These are phyloP conservation scores for Diaporthe citriasiana DNA, from an alignment of 2,329 filamentous ascomycete species.

Conservation along the genomic window DNA sequence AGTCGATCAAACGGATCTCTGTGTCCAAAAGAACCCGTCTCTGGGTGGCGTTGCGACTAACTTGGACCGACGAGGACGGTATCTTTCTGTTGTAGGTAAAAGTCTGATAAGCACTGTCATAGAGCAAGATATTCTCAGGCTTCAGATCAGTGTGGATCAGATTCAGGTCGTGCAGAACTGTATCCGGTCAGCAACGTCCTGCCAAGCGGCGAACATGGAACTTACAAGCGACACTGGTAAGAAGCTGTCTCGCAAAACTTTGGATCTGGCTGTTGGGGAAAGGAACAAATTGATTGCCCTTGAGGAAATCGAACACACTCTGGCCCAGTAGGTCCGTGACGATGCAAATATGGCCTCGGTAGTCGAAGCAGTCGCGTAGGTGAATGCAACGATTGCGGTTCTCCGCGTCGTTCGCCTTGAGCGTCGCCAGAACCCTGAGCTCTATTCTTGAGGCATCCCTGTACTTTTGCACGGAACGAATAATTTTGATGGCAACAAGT, in stretches of 20 bases:
- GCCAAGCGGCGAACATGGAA: constrained; percentile 46
- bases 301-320: constrained; percentile 98
- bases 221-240: constrained; percentile 98
- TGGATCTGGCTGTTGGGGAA: constrained; percentile 99
- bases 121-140: constrained; percentile 78
- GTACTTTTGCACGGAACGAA: constrained; percentile 98
- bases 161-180: constrained; percentile 95
- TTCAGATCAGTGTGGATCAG: constrained; percentile 91
- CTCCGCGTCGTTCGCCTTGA: constrained; percentile 90
- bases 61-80: constrained; percentile 74
- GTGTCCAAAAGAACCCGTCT: constrained; percentile 76
- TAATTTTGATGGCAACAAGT: constrained; percentile 94
- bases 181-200: constrained; percentile 45
- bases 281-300: constrained; percentile 93
- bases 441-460: constrained; percentile 96
- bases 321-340: constrained; percentile 86
- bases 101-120: constrained; percentile 75
- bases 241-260: constrained; percentile 92
- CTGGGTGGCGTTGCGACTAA: constrained; percentile 73
- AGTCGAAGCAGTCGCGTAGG: constrained; percentile 96
- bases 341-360: constrained; percentile 94
- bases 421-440: constrained; percentile 89
- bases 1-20: constrained; percentile 79
- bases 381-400: constrained; percentile 98
- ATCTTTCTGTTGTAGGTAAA: constrained; percentile 80